Evolutionary conservation across 805 yeast species (phyloP).

Genomic region (Barnettozyma wickerhamii): DNA sequence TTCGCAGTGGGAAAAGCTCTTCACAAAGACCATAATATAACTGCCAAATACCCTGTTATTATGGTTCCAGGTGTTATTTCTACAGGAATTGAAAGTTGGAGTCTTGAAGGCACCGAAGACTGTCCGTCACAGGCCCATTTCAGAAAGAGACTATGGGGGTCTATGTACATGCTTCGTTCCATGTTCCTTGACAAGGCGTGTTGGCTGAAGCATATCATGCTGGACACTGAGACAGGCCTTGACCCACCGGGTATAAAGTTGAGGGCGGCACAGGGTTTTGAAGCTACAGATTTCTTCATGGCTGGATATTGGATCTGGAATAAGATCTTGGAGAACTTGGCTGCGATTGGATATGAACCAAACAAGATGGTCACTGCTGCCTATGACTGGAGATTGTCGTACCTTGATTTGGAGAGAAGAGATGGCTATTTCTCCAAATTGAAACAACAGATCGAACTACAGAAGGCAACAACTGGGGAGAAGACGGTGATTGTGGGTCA

Average conservation of each 20-base stretch:
- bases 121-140: constrained; percentile 86
- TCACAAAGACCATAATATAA: constrained; percentile 44
- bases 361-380: constrained; percentile 87
- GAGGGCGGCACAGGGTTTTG: constrained; percentile 94
- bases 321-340: constrained; percentile 87
- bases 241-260: constrained; percentile 82
- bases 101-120: constrained; percentile 64
- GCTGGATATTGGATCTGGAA: constrained; percentile 99
- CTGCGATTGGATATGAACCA: constrained; percentile 92
- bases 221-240: constrained; percentile 87
- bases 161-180: constrained; percentile 88
- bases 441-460: constrained; percentile 67
- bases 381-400: constrained; percentile 95
- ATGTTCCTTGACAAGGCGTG: constrained; percentile 90
- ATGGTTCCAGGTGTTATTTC: constrained; percentile 96
- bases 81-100: constrained; percentile 95
- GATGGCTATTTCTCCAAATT: constrained; percentile 82
- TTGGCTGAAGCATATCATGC: constrained; percentile 88
- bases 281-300: constrained; percentile 93
- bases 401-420: constrained; percentile 79
- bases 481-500: constrained; percentile 83
- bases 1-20: constrained; percentile 82
- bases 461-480: constrained; percentile 45
- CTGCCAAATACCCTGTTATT: constrained; percentile 71
- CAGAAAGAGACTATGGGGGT: constrained; percentile 93